Percentiles rank a stretch among this genome's conserved stretches.
These are phyloP conservation scores for Saussurea involucrata DNA, from an alignment of 129 eudicot species.

Conservation along the genomic window DNA sequence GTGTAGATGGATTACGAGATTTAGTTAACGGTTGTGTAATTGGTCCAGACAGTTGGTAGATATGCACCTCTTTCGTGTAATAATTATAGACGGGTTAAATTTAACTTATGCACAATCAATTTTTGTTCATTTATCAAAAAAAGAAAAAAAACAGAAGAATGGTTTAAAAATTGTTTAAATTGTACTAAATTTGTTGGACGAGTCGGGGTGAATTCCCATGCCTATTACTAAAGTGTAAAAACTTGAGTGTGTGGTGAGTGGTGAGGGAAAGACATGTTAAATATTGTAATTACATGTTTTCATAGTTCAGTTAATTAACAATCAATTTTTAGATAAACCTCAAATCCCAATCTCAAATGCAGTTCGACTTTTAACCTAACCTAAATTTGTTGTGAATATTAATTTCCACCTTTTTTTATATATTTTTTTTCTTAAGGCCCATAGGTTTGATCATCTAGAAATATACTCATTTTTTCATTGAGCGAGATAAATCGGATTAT, in stretches of 20 bases:
- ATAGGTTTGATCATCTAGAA: neutral
- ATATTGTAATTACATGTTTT: neutral
- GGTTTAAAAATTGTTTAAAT: neutral
- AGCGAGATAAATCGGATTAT: neutral
- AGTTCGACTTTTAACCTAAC: neutral
- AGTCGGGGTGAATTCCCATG: too few species aligned
- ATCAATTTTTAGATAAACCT: neutral
- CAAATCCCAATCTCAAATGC: neutral
- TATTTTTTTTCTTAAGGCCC: too few species aligned
- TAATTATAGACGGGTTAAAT: neutral
- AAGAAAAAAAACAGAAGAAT: neutral
- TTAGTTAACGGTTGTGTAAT: neutral
- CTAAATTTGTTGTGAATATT: neutral
- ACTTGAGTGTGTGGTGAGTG: neutral
- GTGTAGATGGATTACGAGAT: neutral
- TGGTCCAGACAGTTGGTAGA: neutral
- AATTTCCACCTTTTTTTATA: neutral
- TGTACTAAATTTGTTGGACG: neutral
- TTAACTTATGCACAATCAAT: neutral
- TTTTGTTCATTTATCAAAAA: neutral
- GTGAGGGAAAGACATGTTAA: neutral
- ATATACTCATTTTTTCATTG: neutral
- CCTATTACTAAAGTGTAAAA: neutral
- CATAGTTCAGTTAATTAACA: neutral
- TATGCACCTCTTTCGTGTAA: neutral